Evolutionary conservation across 139 green algal genomes (phyloP), one percentile per base, ranked within the genome.

Genomic region (Picochlorum sp.): DNA sequence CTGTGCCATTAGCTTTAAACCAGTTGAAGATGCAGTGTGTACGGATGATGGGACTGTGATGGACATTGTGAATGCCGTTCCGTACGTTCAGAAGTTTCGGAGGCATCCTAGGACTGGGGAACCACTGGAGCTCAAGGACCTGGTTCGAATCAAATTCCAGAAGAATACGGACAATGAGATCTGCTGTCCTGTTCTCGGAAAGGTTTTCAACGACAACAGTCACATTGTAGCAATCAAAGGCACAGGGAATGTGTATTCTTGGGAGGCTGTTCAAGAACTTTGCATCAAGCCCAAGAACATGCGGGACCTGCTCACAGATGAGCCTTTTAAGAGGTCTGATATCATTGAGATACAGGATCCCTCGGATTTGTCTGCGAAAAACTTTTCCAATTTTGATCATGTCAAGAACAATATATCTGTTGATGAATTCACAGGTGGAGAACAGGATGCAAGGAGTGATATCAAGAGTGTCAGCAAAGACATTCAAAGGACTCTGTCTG

Each of bases 121-220:
- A 61, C 86, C 88, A 2, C 72, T 98, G 63, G 63, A 83, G 65
- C 63, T 97, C 10, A 83, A 77, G 37, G 89, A 98, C 62, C 75
- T 99, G 23, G 89, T 86, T 45, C 51, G 57, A 62, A 87, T 98
- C 15, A 83, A 89, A 63, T 98, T 95, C 60, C 73, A 93, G 68
- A 95, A 95, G 77, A 97, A 97, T 60, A 63, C 62, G 28, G 82
- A 90, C 15, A 78, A 78, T 4, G 79, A 92, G 76, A 97, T 91
- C 69, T 55, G 77, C 30, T 97, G 92, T 78, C 94, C 94, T 0
- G 85, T 97, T 20, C 88, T 95, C 47, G 76, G 85, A 65, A 97
- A 96, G 73, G 81, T 95, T 45, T 98, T 98, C 81, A 98, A 91
- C 7, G 81, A 92, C 62, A 83, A 90, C 83, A 96, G 91, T 0